A percentile compares a stretch with the other conserved stretches of the same genome.
These are phyloP conservation scores for Podospora sp. DNA, from an alignment of 495 filamentous ascomycete species.

Conservation along the genomic window DNA sequence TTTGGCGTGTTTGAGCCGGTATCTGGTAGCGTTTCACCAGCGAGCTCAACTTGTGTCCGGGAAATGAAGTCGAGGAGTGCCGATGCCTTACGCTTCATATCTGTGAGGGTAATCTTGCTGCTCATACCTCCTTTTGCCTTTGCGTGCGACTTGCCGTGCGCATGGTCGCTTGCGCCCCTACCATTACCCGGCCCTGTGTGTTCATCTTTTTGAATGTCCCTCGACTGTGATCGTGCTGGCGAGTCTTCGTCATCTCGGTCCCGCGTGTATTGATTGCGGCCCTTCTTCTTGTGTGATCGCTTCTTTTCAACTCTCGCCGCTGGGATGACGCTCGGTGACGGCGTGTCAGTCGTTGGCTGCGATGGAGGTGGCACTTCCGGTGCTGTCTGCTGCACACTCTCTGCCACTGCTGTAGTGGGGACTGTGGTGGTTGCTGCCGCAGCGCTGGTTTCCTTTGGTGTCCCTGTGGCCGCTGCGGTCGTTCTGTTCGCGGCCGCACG, in stretches of 20 bases:
- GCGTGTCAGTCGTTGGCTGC: conserved; percentile 56
- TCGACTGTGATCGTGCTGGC: conserved; percentile 66
- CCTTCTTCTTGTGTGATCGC: conserved; percentile 66
- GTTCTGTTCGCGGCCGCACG: conserved; percentile 43
- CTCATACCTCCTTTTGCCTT: conserved; percentile 47
- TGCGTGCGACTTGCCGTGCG: conserved; percentile 31
- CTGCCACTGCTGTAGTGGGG: conserved; percentile 16
- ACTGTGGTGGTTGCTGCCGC: conserved; percentile 26
- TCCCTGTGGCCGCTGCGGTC: not conserved
- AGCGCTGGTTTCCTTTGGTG: conserved; percentile 17
- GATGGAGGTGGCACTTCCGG: conserved; percentile 28
- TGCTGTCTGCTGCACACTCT: conserved; percentile 6
- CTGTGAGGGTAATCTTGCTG: conserved; percentile 81
- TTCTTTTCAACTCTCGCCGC: conserved; percentile 42
- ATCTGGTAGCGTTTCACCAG: conserved; percentile 47
- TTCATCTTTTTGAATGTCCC: conserved; percentile 56
- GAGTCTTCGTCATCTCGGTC: conserved; percentile 72
- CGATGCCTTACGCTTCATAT: conserved; percentile 85
- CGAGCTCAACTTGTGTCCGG: conserved; percentile 87
- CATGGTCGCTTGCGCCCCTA: conserved; percentile 23
- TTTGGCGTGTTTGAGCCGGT: conserved; percentile 28
- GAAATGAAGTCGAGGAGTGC: conserved; percentile 89
- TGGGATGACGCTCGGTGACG: conserved; percentile 45
- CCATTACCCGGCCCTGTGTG: conserved; percentile 28
- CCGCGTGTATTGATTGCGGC: conserved; percentile 85